Percentiles rank a stretch among this genome's conserved stretches.
Evolutionary conservation across 805 yeast genomes (phyloP).

Genomic region (Spathaspora hagerdaliae): DNA sequence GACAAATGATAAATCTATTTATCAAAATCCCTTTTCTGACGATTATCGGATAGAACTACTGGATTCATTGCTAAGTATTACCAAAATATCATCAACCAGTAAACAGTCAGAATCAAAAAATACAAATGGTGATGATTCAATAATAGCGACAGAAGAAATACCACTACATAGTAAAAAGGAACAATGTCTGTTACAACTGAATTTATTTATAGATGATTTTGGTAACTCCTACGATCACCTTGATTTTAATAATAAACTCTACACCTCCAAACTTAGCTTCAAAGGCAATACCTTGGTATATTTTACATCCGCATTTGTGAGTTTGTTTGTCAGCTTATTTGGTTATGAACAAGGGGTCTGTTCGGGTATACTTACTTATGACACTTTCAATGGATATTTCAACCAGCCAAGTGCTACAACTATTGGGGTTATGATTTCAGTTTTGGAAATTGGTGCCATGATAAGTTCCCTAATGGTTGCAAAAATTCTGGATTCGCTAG

Average conservation of each 20-base stretch:
- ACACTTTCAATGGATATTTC: conserved; percentile 65
- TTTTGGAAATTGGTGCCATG: conserved; percentile 84
- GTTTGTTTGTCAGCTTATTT: conserved; percentile 38
- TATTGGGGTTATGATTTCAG: conserved; percentile 84
- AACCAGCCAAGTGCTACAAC: conserved; percentile 67
- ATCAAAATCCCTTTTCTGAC: too few relatives aligned
- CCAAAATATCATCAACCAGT: too few relatives aligned
- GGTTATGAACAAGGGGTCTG: conserved; percentile 72
- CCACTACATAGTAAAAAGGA: too few relatives aligned
- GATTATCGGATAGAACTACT: too few relatives aligned
- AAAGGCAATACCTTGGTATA: conserved; percentile 39
- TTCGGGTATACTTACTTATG: conserved; percentile 78
- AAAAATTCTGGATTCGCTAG: conserved; percentile 69
- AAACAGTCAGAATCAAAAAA: too few relatives aligned
- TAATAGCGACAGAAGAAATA: conserved; percentile 6
- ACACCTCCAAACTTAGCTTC: conserved; percentile 27
- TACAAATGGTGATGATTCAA: conserved; percentile 8
- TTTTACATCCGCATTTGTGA: conserved; percentile 43
- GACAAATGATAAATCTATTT: too few relatives aligned
- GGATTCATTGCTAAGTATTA: too few relatives aligned
- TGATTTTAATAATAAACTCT: conserved; percentile 31
- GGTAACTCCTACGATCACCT: conserved; percentile 34
- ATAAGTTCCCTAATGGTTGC: conserved; percentile 78
- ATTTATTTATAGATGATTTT: conserved; percentile 21
- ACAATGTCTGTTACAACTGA: not conserved